These are phyloP conservation scores for Neurospora pannonica DNA, from an alignment of 495 filamentous ascomycete species.

Conservation along the genomic window DNA sequence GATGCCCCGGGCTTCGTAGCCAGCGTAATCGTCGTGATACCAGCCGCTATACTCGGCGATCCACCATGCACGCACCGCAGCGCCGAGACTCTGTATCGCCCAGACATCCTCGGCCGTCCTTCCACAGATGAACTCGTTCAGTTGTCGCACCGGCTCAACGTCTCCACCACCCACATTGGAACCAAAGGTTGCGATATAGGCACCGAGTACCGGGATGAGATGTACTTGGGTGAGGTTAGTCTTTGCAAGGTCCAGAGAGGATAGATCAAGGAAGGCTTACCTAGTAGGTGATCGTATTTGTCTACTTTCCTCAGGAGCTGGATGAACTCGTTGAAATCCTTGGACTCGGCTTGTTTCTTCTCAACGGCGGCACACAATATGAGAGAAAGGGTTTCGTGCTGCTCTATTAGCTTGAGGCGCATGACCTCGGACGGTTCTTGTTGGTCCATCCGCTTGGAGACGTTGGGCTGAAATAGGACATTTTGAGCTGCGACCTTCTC, in stretches of 20 bases:
- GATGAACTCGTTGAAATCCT: slow-evolving; percentile 65
- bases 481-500: slow-evolving; percentile 63
- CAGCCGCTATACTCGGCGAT: slow-evolving; percentile 84
- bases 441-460: slow-evolving; percentile 50
- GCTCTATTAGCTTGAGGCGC: slow-evolving; percentile 59
- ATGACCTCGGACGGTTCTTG: slow-evolving; percentile 70
- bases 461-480: slow-evolving; percentile 52
- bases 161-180: slow-evolving; percentile 53
- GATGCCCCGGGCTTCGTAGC: slow-evolving; percentile 45
- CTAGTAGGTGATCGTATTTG: slow-evolving; percentile 54
- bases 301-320: slow-evolving; percentile 55
- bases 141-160: slow-evolving; percentile 53
- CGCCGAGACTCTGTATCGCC: slow-evolving; percentile 62
- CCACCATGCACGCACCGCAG: slow-evolving; percentile 71
- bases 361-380: slow-evolving; percentile 70
- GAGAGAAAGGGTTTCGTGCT: slow-evolving; percentile 80
- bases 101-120: slow-evolving; percentile 56
- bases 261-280: slow-evolving; percentile 6
- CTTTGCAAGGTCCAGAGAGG: not conserved
- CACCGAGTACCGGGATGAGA: slow-evolving; percentile 64
- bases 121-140: slow-evolving; percentile 58
- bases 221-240: slow-evolving; percentile 46
- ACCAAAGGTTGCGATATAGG: slow-evolving; percentile 64
- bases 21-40: slow-evolving; percentile 61
- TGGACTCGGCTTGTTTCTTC: slow-evolving; percentile 52